Conservation (phyloP, 345 rosid genomes). For the Gossypium bickii region DNA sequence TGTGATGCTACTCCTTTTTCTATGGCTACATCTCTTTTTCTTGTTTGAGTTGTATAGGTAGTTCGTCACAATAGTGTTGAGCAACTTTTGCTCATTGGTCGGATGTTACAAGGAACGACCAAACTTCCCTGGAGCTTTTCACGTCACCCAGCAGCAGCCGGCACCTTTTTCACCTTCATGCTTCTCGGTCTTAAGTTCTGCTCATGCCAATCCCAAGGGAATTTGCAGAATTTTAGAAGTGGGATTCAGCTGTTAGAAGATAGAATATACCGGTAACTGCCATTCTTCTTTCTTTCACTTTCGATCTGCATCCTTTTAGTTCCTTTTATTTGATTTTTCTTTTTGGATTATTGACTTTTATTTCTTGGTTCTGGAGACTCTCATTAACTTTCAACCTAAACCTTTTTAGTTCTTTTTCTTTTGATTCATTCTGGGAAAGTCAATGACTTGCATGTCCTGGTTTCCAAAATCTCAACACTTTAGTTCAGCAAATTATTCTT, state of each 20-base stretch:
- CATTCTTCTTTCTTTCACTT: slow-evolving; percentile 4
- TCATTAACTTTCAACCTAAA: background rate
- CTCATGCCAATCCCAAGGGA: slow-evolving; percentile 76
- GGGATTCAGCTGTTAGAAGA: slow-evolving; percentile 95
- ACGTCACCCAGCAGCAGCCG: slow-evolving; percentile 93
- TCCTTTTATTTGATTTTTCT: background rate
- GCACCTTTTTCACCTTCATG: slow-evolving; percentile 95
- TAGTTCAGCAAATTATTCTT: background rate
- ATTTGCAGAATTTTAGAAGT: slow-evolving; percentile 74
- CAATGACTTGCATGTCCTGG: background rate
- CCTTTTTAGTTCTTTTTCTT: background rate
- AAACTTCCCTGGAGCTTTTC: slow-evolving; percentile 88
- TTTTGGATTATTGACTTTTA: background rate
- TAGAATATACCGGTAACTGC: slow-evolving; percentile 77
- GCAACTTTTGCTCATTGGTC: slow-evolving; percentile 92
- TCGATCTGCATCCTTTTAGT: background rate
- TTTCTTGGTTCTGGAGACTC: background rate
- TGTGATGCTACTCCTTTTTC: background rate
- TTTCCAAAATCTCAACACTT: background rate
- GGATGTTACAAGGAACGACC: slow-evolving; percentile 86
- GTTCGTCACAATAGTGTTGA: slow-evolving; percentile 86
- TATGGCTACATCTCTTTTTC: background rate
- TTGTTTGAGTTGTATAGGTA: slow-evolving; percentile 45
- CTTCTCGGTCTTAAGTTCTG: slow-evolving; percentile 97
- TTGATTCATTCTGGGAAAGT: background rate